These are phyloP conservation scores for Myotisia sp. DNA, from an alignment of 2,329 filamentous ascomycete genomes.

Conservation along the genomic window DNA sequence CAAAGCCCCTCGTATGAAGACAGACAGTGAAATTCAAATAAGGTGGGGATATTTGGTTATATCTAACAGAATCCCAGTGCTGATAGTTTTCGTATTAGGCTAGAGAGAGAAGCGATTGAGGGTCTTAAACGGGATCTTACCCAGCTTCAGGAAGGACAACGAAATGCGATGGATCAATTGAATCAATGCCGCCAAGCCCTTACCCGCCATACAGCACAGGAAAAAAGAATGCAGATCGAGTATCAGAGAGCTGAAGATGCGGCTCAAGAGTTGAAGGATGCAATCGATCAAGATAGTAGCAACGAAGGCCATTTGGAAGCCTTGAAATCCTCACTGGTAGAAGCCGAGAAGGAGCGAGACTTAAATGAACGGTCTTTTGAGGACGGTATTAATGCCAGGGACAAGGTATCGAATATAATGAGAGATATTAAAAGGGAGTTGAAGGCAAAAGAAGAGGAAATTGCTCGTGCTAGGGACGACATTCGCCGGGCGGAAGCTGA, in stretches of 20 bases:
- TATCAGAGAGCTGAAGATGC: conserved; percentile 48
- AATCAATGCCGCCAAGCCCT: conserved; percentile 38
- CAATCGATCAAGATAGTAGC: conserved; percentile 42
- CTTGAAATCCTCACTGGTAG: conserved; percentile 44
- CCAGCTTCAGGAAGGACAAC: conserved; percentile 37
- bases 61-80: too few species aligned
- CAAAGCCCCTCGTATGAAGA: conserved; percentile 58
- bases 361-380: conserved; percentile 32
- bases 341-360: conserved; percentile 38
- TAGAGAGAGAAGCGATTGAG: conserved; percentile 35
- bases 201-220: conserved; percentile 34
- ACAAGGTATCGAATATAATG: conserved; percentile 28
- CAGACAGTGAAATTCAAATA: conserved; percentile 57
- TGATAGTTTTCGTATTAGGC: too few species aligned
- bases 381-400: conserved; percentile 35
- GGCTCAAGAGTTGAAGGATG: conserved; percentile 53
- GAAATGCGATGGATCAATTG: conserved; percentile 35
- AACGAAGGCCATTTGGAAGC: conserved; percentile 52
- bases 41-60: conserved; percentile 27
- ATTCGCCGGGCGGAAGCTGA: conserved; percentile 40
- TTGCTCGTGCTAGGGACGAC: conserved; percentile 20
- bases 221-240: conserved; percentile 39
- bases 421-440: conserved; percentile 25
- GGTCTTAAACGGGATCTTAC: conserved; percentile 43
- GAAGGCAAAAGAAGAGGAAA: conserved; percentile 20